phyloP scores from a whole-genome alignment of 2,329 filamentous ascomycete genomes.

The Monosporascus sp. region DNA sequence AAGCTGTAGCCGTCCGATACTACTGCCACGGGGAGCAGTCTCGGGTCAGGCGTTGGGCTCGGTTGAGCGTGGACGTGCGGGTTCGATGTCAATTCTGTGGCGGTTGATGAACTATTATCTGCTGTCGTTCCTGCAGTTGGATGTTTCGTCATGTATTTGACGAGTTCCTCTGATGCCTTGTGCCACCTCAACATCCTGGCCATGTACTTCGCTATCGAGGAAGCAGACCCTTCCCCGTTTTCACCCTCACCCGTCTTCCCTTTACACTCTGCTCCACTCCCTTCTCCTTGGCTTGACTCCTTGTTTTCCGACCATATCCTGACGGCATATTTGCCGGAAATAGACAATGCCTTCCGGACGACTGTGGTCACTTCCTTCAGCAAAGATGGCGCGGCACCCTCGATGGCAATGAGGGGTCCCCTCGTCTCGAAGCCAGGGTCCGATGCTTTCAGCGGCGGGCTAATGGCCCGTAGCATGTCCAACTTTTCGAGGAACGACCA shows the following conservation, averaged over 20 bases:
- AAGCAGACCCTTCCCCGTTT: slow-evolving; percentile 24
- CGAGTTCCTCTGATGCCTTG: slow-evolving; percentile 65
- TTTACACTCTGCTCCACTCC: not conserved
- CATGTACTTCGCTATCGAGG: slow-evolving; percentile 55
- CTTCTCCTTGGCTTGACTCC: not conserved
- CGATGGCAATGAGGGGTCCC: slow-evolving; percentile 78
- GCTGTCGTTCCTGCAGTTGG: slow-evolving; percentile 1
- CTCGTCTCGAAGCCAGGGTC: slow-evolving; percentile 42
- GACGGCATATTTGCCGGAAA: slow-evolving; percentile 40
- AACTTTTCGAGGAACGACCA: slow-evolving; percentile 72
- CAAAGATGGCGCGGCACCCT: slow-evolving; percentile 59
- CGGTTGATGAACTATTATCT: not conserved
- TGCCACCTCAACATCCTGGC: slow-evolving; percentile 70
- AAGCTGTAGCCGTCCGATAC: slow-evolving; percentile 76
- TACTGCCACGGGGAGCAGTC: slow-evolving; percentile 61
- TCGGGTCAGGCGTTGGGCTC: not conserved
- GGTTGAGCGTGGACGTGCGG: slow-evolving; percentile 1
- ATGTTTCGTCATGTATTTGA: slow-evolving; percentile 40
- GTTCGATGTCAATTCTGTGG: not conserved
- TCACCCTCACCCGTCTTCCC: not conserved
- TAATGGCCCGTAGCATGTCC: slow-evolving; percentile 68
- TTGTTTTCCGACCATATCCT: slow-evolving; percentile 38
- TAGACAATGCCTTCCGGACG: slow-evolving; percentile 58
- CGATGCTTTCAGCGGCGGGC: slow-evolving; percentile 54
- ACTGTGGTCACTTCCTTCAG: slow-evolving; percentile 54